Evolutionary conservation across 2,329 filamentous ascomycete species (phyloP).

Genomic region (Penicillium sp.): DNA sequence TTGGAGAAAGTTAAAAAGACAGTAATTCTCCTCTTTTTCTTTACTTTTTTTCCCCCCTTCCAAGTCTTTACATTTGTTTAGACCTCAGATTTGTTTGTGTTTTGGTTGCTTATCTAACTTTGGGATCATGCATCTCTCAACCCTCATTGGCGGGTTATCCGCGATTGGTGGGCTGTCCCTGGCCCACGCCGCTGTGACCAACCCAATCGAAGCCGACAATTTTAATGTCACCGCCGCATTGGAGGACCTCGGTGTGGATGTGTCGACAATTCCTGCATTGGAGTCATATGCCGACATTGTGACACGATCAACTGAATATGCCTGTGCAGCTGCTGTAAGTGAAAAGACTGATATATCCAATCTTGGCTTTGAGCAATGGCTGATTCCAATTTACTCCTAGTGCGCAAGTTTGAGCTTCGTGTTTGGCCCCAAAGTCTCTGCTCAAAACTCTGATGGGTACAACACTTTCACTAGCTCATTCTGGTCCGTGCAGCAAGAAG

Average conservation of each 20-base stretch:
- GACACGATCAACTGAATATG: slow-evolving; percentile 1
- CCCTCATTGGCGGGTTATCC: slow-evolving; percentile 7
- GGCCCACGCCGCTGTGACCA: neutral
- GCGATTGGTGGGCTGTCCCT: neutral
- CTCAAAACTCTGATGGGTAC: slow-evolving; percentile 17
- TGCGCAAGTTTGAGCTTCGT: slow-evolving; percentile 13
- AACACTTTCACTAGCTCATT: slow-evolving; percentile 25
- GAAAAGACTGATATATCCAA: too few relatives aligned
- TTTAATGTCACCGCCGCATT: slow-evolving; percentile 6
- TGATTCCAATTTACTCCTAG: neutral
- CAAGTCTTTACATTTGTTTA: neutral
- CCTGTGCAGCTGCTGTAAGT: slow-evolving; percentile 5
- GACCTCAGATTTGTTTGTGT: neutral
- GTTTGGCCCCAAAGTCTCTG: slow-evolving; percentile 17
- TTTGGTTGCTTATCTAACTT: neutral
- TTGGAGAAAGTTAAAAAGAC: neutral
- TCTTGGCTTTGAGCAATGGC: neutral
- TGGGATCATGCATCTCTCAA: slow-evolving; percentile 3
- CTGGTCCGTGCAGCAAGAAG: slow-evolving; percentile 40
- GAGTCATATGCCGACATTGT: neutral
- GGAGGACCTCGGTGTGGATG: slow-evolving; percentile 6
- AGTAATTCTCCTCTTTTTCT: too few relatives aligned
- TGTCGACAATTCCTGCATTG: slow-evolving; percentile 7
- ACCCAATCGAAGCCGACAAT: slow-evolving; percentile 1
- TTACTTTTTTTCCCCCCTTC: neutral